Base-by-base conservation (phyloP, 2,329 filamentous ascomycete species). In the Fusarium luffae region DNA sequence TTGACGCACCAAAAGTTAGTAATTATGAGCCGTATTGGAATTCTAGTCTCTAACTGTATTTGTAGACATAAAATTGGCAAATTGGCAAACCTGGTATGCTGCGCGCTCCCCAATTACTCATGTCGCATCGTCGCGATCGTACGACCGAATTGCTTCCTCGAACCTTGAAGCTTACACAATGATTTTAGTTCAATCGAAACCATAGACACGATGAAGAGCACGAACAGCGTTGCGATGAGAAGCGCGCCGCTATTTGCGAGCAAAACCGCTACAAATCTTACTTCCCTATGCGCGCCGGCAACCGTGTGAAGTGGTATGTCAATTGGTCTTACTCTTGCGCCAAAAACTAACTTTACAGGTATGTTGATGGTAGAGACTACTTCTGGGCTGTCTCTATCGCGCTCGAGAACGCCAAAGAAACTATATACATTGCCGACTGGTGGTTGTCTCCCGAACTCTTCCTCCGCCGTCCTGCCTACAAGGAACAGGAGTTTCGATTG, bases 381-480 rank as follows among this genome's bases (percentile, higher is more conserved):
- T 97, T 96, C 79, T 97, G 94, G 90, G 89, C 96, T 19, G 94
- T 99, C 13, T 97, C 94, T 0, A 89, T 91, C 34, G 95, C 94
- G 0, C 85, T 98, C n/a, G 94, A 98, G 69, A 86, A 90, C 63
- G 96, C 96, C 40, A 92, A 92, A 76, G 95, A 98, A 81, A 91
- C 92, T 47, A 98, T 99, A 73, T 99, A 98, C 80, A 97, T 99
- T 71, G 92, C 86, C 63, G 96, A 98, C 77, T 99, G 95, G 96
- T 98, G 96, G 96, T 83, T 98, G 16, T 97, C 93, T 5, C 96
- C 93, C 0, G 93, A 96, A 79, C 81, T 96, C 67, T 97, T 95
- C 80, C 80, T 99, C 67, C 89, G 96, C 40, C 87, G 96, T 21
- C 94, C 96, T 2, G 93, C 96, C 0, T 91, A 91, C 71, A 86